Conservation (phyloP, 176 grass and related monocot species). For the Oryza meyeriana region DNA sequence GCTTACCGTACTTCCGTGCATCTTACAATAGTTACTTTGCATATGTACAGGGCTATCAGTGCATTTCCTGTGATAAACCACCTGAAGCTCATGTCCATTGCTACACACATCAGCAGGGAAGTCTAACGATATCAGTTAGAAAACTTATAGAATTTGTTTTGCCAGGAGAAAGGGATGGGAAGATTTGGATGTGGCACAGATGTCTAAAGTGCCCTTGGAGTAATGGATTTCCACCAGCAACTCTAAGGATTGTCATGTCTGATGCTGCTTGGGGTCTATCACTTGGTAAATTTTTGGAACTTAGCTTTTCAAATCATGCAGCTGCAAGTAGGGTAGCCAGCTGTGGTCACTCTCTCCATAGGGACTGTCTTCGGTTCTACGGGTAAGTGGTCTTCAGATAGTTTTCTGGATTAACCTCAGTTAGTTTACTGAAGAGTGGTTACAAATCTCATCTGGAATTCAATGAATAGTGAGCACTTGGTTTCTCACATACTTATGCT, state of each 20-base stretch:
- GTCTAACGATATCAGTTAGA: constrained; percentile 94
- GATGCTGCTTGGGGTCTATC: constrained; percentile 97
- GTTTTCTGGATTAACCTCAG: neutral
- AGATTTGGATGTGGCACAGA: constrained; percentile 99
- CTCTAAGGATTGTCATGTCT: constrained; percentile 87
- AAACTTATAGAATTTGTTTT: constrained; percentile 69
- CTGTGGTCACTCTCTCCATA: constrained; percentile 95
- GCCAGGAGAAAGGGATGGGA: constrained; percentile 76
- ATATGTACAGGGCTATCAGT: constrained; percentile 65
- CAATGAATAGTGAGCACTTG: constrained; percentile 9
- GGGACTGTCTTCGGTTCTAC: constrained; percentile 93
- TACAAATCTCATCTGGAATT: constrained; percentile 4
- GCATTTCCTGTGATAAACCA: constrained; percentile 77
- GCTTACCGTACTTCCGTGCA: neutral
- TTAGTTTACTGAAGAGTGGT: constrained; percentile 29
- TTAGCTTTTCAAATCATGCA: constrained; percentile 96
- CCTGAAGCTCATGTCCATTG: constrained; percentile 97
- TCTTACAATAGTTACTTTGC: constrained; percentile 30
- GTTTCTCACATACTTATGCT: constrained; percentile 34
- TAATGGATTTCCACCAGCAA: constrained; percentile 90
- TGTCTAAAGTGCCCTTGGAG: constrained; percentile 80
- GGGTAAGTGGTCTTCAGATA: constrained; percentile 52
- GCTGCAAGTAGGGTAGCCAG: constrained; percentile 90
- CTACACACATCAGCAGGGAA: constrained; percentile 89
- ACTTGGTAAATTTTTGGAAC: constrained; percentile 98